Evolutionary conservation across 2,329 filamentous ascomycete genomes (phyloP).

Genomic region (Colletotrichum sojae): DNA sequence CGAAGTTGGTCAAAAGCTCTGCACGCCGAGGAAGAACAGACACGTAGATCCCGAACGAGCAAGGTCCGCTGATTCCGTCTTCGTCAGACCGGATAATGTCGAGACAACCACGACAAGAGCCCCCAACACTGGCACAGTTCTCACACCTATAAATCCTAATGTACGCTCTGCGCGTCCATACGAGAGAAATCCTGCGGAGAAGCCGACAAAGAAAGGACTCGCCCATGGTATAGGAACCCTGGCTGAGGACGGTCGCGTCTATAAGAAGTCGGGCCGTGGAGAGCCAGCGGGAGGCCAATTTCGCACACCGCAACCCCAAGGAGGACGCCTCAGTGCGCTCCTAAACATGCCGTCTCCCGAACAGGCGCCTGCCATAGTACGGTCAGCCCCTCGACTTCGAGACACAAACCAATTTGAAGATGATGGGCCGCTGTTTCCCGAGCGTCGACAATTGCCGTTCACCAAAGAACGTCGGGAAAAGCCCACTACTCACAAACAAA

Average conservation of each 20-base stretch:
- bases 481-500: conserved; percentile 16
- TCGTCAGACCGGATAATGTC: conserved; percentile 30
- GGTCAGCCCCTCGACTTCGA: conserved; percentile 45
- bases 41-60: conserved; percentile 5
- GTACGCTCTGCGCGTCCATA: conserved; percentile 44
- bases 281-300: conserved; percentile 36
- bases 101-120: conserved; percentile 43
- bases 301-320: conserved; percentile 42
- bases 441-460: conserved; percentile 60
- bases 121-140: conserved; percentile 46
- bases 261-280: conserved; percentile 39
- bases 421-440: conserved; percentile 52
- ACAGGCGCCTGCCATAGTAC: conserved; percentile 45
- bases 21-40: conserved; percentile 58
- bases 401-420: conserved; percentile 37
- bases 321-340: conserved; percentile 50
- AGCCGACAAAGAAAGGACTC: conserved; percentile 45
- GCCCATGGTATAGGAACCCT: conserved; percentile 58
- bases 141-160: conserved; percentile 57
- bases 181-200: conserved; percentile 42
- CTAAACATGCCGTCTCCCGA: conserved; percentile 49
- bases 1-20: conserved; percentile 58
- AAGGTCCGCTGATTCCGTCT: conserved; percentile 11
- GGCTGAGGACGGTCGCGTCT: conserved; percentile 63
- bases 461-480: conserved; percentile 45